phyloP scores from a whole-genome alignment of 768 basidiomycete species.

The Suillus lakei region DNA sequence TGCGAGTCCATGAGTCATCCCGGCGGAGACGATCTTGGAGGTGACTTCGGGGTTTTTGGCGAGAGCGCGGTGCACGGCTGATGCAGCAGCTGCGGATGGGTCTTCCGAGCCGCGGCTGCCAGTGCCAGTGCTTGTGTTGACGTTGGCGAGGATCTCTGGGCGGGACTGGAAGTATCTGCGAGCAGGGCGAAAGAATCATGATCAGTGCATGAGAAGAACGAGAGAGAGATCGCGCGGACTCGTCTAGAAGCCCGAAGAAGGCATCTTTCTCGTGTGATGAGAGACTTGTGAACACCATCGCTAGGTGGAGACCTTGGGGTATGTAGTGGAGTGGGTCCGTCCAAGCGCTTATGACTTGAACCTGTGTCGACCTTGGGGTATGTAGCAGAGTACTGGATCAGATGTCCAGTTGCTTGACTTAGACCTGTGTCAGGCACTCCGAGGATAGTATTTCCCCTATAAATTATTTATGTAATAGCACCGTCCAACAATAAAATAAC shows the following conservation, averaged over 20 bases:
- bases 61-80: conserved; percentile 51
- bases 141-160: conserved; percentile 59
- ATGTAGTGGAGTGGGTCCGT: neutral
- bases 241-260: conserved; percentile 81
- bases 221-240: conserved; percentile 46
- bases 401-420: neutral
- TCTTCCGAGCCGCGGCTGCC: conserved; percentile 20
- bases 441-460: conserved; percentile 2
- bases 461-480: neutral
- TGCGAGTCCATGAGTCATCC: conserved; percentile 41
- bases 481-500: neutral
- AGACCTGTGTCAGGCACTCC: neutral
- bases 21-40: conserved; percentile 44
- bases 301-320: neutral
- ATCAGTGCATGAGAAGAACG: conserved; percentile 1
- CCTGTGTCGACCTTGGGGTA: neutral
- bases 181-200: neutral
- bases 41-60: conserved; percentile 47
- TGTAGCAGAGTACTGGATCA: too few relatives aligned
- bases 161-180: conserved; percentile 75
- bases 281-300: conserved; percentile 77
- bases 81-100: conserved; percentile 36
- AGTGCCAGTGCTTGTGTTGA: neutral
- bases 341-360: neutral
- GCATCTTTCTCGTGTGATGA: conserved; percentile 74